These are phyloP conservation scores for Pythium grandisporangium DNA, from an alignment of 352 stramenopile genomes.

Conservation along the genomic window DNA sequence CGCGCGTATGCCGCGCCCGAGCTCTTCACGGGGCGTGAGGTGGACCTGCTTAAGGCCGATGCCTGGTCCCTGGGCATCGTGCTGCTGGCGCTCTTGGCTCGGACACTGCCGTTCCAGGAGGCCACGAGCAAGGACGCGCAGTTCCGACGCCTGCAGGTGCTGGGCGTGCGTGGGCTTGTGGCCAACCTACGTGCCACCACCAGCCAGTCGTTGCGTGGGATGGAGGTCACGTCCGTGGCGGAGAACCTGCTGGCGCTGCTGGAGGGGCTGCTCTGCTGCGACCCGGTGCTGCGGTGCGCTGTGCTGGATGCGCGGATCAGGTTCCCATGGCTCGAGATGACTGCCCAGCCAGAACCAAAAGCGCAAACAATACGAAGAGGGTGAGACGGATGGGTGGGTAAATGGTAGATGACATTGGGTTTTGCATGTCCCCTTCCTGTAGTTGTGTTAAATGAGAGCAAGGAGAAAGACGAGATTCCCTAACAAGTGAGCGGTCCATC, in stretches of 20 bases:
- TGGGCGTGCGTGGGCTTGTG: conserved; percentile 9
- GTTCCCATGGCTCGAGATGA: conserved; percentile 7
- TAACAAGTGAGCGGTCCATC: no score
- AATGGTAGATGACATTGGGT: no score
- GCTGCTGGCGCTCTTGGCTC: conserved; percentile 14
- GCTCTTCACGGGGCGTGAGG: conserved; percentile 6
- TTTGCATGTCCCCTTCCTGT: no score
- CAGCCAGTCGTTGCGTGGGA: background rate
- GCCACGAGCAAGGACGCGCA: conserved; percentile 5
- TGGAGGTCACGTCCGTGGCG: conserved; percentile 1
- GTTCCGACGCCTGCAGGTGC: conserved; percentile 9
- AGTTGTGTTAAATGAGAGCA: no score
- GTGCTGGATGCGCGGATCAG: conserved; percentile 1
- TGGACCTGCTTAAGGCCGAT: conserved; percentile 17
- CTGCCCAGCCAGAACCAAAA: background rate
- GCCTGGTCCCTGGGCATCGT: conserved; percentile 21
- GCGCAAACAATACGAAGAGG: no score
- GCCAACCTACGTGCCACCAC: background rate
- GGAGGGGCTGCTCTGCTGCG: conserved; percentile 4
- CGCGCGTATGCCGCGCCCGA: conserved; percentile 11
- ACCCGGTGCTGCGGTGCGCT: conserved; percentile 4
- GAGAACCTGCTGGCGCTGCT: conserved; percentile 6
- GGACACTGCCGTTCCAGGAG: conserved; percentile 4
- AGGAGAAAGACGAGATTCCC: no score
- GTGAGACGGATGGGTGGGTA: no score